phyloP scores from a whole-genome alignment of 2,329 filamentous ascomycete species.

The Calonectria pseudoreteaudii region DNA sequence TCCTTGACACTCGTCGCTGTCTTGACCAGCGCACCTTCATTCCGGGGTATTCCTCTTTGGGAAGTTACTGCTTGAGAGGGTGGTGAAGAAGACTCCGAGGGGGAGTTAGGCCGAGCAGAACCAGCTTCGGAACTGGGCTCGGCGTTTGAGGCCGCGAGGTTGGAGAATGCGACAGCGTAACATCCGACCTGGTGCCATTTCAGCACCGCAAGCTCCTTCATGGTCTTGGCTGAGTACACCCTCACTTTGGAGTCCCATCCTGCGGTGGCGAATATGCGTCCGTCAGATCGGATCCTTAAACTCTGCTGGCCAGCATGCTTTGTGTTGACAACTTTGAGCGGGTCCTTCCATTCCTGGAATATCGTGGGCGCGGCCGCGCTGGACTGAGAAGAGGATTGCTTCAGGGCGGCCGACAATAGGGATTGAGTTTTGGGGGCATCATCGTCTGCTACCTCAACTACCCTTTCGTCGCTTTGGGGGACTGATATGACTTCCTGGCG shows the following conservation, averaged over 20 bases:
- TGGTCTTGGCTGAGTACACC: slow-evolving; percentile 82
- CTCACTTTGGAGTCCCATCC: slow-evolving; percentile 90
- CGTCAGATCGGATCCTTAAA: slow-evolving; percentile 81
- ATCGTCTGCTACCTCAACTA: slow-evolving; percentile 42
- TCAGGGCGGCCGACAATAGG: slow-evolving; percentile 40
- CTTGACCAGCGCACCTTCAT: slow-evolving; percentile 9
- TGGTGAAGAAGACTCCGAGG: background rate
- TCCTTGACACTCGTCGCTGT: slow-evolving; percentile 63
- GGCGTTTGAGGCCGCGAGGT: slow-evolving; percentile 44
- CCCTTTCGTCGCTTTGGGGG: slow-evolving; percentile 34
- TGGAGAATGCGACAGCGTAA: slow-evolving; percentile 82
- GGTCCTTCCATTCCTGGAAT: slow-evolving; percentile 53
- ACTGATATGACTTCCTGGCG: slow-evolving; percentile 40
- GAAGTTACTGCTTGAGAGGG: background rate
- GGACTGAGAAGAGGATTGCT: background rate
- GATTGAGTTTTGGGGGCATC: slow-evolving; percentile 28
- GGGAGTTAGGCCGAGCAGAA: background rate
- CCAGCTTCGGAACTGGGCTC: slow-evolving; percentile 32
- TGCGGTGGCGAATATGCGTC: slow-evolving; percentile 85
- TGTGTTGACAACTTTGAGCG: slow-evolving; percentile 76
- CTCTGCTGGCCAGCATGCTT: slow-evolving; percentile 93
- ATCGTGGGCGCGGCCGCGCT: slow-evolving; percentile 22
- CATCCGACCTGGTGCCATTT: slow-evolving; percentile 95
- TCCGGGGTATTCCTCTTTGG: background rate
- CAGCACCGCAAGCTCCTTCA: slow-evolving; percentile 90